Conservation (phyloP, 495 filamentous ascomycete species). For the Hyphodiscus hymeniophilus region DNA sequence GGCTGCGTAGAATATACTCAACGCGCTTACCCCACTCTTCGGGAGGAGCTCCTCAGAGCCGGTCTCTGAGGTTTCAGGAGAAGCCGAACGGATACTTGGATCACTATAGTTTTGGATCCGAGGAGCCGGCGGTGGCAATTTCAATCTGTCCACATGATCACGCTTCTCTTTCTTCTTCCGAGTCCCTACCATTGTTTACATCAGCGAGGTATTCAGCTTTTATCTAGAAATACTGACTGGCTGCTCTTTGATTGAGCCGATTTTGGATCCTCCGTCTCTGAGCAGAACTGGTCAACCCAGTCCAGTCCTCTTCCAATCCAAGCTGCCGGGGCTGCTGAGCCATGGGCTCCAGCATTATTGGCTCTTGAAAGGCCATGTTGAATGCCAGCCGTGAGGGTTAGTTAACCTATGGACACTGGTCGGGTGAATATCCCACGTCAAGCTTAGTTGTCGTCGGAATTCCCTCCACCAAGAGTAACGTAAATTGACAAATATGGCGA, state of each 20-base stretch:
- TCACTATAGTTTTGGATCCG: background rate
- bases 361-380: too few species aligned
- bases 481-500: too few species aligned
- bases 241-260: constrained; percentile 36
- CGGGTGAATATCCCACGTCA: too few species aligned
- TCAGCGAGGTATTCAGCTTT: background rate
- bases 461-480: too few species aligned
- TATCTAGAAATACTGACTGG: constrained; percentile 21
- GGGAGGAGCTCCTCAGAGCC: background rate
- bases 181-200: background rate
- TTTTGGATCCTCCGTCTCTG: constrained; percentile 37
- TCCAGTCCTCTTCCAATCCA: constrained; percentile 29
- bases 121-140: background rate
- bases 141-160: too few species aligned
- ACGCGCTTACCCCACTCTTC: background rate
- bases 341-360: constrained; percentile 10
- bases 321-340: background rate
- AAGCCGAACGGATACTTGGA: background rate
- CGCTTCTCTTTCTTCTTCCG: background rate
- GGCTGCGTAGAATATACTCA: background rate
- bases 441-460: too few species aligned
- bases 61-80: background rate
- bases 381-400: too few species aligned
- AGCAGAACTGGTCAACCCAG: constrained; percentile 28
- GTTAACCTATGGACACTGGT: too few species aligned